phyloP scores from a whole-genome alignment of 140 eudicot genomes.

The Senecio squalidus region DNA sequence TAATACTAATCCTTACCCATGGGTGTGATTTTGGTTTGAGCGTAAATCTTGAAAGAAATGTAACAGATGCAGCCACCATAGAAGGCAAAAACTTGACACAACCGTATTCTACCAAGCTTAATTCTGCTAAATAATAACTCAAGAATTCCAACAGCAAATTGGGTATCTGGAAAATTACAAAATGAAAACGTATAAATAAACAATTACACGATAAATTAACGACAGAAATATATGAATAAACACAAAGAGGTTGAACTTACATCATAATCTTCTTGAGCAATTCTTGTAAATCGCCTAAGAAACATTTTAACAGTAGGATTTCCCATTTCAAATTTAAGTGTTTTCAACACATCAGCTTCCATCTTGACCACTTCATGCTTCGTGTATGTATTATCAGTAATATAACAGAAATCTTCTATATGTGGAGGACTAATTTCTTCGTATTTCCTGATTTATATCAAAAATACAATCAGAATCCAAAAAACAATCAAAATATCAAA shows the following conservation, averaged over 20 bases:
- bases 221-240: not conserved
- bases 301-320: slow-evolving; percentile 46
- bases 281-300: slow-evolving; percentile 31
- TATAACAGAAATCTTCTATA: slow-evolving; percentile 43
- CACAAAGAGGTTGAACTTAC: slow-evolving; percentile 1
- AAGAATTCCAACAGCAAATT: slow-evolving; percentile 39
- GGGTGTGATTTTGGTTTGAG: slow-evolving; percentile 37
- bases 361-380: slow-evolving; percentile 51
- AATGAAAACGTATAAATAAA: not conserved
- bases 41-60: slow-evolving; percentile 42
- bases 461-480: not conserved
- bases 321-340: slow-evolving; percentile 56
- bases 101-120: slow-evolving; percentile 45
- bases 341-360: slow-evolving; percentile 52
- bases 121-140: slow-evolving; percentile 45
- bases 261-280: slow-evolving; percentile 40
- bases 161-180: slow-evolving; percentile 18
- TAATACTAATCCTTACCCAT: slow-evolving; percentile 12
- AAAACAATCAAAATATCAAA: not conserved
- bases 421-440: slow-evolving; percentile 56
- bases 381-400: slow-evolving; percentile 39
- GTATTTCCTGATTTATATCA: slow-evolving; percentile 39
- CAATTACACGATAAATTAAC: not conserved
- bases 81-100: slow-evolving; percentile 54
- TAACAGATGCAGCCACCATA: slow-evolving; percentile 47